Evolutionary conservation across 2,329 filamentous ascomycete species (phyloP).

Genomic region (Botrytis cinerea): DNA sequence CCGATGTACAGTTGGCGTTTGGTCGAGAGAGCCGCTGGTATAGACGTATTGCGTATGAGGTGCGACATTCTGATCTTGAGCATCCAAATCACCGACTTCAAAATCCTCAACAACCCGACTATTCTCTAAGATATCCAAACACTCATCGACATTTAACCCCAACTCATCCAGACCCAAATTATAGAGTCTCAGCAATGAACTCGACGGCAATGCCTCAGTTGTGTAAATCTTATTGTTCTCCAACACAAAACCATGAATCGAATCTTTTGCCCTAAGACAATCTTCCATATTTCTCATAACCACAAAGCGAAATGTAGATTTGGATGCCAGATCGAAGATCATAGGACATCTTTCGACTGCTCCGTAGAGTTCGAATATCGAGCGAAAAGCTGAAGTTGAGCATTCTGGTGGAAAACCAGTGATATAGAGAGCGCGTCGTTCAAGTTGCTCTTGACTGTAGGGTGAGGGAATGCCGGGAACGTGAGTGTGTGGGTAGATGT

Average conservation of each 20-base stretch:
- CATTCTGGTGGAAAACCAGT: slow-evolving; percentile 28
- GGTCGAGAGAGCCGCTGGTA: background rate
- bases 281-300: slow-evolving; percentile 32
- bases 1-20: background rate
- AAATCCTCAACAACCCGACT: background rate
- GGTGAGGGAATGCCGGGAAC: slow-evolving; percentile 32
- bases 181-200: slow-evolving; percentile 2
- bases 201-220: slow-evolving; percentile 21
- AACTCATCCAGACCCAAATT: background rate
- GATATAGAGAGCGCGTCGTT: slow-evolving; percentile 33
- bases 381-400: slow-evolving; percentile 21
- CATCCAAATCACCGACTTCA: background rate
- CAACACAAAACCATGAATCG: slow-evolving; percentile 26
- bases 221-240: slow-evolving; percentile 1
- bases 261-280: slow-evolving; percentile 25
- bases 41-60: background rate
- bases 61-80: background rate
- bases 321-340: slow-evolving; percentile 30
- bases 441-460: slow-evolving; percentile 28
- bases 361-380: slow-evolving; percentile 30
- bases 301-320: slow-evolving; percentile 35
- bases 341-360: slow-evolving; percentile 28
- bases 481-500: slow-evolving; percentile 13
- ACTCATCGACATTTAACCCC: no score
- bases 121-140: background rate